These are phyloP conservation scores for Cyberlindnera veronae DNA, from an alignment of 805 yeast genomes.

Conservation along the genomic window DNA sequence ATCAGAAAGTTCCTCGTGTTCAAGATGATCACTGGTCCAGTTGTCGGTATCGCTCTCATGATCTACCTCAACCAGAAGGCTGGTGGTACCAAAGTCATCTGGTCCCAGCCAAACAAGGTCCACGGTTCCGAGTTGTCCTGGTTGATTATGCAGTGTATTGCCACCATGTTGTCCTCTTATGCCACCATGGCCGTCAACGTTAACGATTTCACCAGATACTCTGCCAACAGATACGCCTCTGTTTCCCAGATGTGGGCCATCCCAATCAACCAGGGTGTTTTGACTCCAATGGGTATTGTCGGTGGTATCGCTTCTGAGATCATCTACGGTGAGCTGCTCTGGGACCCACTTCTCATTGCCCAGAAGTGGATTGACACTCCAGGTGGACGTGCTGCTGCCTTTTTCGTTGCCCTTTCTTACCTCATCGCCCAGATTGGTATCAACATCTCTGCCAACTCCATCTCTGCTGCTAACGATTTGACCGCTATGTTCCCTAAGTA, in stretches of 20 bases:
- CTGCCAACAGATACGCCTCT: constrained; percentile 11
- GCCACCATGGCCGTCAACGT: constrained; percentile 18
- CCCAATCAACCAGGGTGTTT: constrained; percentile 15
- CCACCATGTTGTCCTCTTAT: constrained; percentile 7
- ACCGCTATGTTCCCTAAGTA: constrained; percentile 60
- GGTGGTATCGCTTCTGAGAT: constrained; percentile 15
- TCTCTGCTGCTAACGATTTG: constrained; percentile 67
- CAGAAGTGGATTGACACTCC: constrained; percentile 18
- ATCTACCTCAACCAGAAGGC: constrained; percentile 16
- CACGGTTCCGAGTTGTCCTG: constrained; percentile 6
- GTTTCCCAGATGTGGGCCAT: constrained; percentile 14
- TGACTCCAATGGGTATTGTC: constrained; percentile 18
- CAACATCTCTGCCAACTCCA: constrained; percentile 65
- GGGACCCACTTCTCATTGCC: constrained; percentile 20
- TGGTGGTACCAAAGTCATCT: constrained; percentile 12
- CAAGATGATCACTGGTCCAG: constrained; percentile 16
- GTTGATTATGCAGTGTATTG: constrained; percentile 11
- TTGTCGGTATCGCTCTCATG: constrained; percentile 15
- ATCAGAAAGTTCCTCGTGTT: constrained; percentile 10
- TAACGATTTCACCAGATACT: constrained; percentile 15
- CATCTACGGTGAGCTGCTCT: constrained; percentile 18
- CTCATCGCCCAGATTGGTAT: constrained; percentile 75
- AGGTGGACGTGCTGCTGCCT: constrained; percentile 74
- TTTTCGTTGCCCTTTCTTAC: constrained; percentile 63
- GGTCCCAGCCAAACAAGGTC: constrained; percentile 9